A percentile compares a stretch with the other conserved stretches of the same genome.
Evolutionary conservation across 1,284 basidiomycete genomes (phyloP).

Genomic region (Cryptococcus amylolentus): DNA sequence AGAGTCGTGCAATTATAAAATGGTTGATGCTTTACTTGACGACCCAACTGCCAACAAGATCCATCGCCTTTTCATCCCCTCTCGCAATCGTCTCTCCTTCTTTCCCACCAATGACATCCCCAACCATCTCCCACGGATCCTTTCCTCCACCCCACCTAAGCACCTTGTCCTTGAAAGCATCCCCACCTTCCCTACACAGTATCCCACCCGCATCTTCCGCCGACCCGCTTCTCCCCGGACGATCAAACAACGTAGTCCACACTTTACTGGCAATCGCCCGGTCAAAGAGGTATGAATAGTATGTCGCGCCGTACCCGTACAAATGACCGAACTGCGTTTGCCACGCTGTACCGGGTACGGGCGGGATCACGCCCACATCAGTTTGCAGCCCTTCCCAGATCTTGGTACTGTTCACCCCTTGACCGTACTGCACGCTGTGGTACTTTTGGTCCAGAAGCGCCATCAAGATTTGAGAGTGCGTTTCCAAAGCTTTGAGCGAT

Average conservation of each 20-base stretch:
- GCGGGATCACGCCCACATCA: slow-evolving; percentile 71
- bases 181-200: slow-evolving; percentile 63
- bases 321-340: slow-evolving; percentile 95
- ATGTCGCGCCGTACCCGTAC: slow-evolving; percentile 94
- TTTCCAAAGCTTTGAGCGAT: slow-evolving; percentile 62
- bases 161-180: slow-evolving; percentile 73
- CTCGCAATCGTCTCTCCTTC: slow-evolving; percentile 40
- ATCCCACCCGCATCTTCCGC: slow-evolving; percentile 4
- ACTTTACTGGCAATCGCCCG: slow-evolving; percentile 89
- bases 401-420: slow-evolving; percentile 59
- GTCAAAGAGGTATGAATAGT: slow-evolving; percentile 96
- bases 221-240: neutral
- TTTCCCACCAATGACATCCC: slow-evolving; percentile 59
- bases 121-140: slow-evolving; percentile 92
- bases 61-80: slow-evolving; percentile 81
- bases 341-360: slow-evolving; percentile 78
- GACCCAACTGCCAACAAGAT: slow-evolving; percentile 76
- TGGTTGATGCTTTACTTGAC: slow-evolving; percentile 8
- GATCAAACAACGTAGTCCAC: slow-evolving; percentile 70
- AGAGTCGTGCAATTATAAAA: no score
- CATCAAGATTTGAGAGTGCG: slow-evolving; percentile 86
- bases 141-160: slow-evolving; percentile 80
- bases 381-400: slow-evolving; percentile 64
- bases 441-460: slow-evolving; percentile 86
- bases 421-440: slow-evolving; percentile 58